These are phyloP conservation scores for Clonostachys rhizophaga DNA, from an alignment of 2,329 filamentous ascomycete species.

Conservation along the genomic window DNA sequence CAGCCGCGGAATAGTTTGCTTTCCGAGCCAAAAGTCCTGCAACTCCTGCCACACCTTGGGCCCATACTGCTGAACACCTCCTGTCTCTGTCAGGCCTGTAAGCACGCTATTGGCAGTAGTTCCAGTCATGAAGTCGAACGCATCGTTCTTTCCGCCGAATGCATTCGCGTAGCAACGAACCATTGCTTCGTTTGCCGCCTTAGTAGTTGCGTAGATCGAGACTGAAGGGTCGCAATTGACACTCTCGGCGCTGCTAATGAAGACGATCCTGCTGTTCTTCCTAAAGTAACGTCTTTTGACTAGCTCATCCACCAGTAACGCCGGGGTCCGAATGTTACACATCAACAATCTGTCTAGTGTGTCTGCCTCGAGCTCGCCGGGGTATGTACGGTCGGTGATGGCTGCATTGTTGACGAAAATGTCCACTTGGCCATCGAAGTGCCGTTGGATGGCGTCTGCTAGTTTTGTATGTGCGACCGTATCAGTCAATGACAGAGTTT, in stretches of 20 bases:
- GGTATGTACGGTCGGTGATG: conserved; percentile 13
- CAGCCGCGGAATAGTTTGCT: conserved; percentile 4
- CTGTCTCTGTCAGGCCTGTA: conserved; percentile 22
- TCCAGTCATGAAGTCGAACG: conserved; percentile 15
- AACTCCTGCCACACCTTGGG: conserved; percentile 11
- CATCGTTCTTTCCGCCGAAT: conserved; percentile 25
- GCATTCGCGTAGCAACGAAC: conserved; percentile 28
- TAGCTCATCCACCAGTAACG: conserved; percentile 25
- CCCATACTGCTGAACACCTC: conserved; percentile 22
- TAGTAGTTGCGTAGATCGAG: conserved; percentile 24
- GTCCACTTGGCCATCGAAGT: conserved; percentile 17
- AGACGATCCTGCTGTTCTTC: conserved; percentile 23
- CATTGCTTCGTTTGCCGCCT: conserved; percentile 25
- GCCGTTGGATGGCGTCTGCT: conserved; percentile 11
- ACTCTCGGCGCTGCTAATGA: conserved; percentile 23
- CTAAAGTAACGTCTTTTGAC: conserved; percentile 20
- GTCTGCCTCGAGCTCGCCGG: conserved; percentile 18
- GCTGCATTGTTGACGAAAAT: conserved; percentile 23
- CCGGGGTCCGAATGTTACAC: conserved; percentile 23
- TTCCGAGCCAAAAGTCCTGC: not conserved
- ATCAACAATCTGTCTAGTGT: conserved; percentile 22
- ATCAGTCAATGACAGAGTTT: not conserved
- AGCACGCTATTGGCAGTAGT: conserved; percentile 26
- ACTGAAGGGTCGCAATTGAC: conserved; percentile 13
- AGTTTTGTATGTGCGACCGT: conserved; percentile 15